phyloP scores from a whole-genome alignment of 1,284 basidiomycete genomes.

The Pseudozyma hubeiensis region DNA sequence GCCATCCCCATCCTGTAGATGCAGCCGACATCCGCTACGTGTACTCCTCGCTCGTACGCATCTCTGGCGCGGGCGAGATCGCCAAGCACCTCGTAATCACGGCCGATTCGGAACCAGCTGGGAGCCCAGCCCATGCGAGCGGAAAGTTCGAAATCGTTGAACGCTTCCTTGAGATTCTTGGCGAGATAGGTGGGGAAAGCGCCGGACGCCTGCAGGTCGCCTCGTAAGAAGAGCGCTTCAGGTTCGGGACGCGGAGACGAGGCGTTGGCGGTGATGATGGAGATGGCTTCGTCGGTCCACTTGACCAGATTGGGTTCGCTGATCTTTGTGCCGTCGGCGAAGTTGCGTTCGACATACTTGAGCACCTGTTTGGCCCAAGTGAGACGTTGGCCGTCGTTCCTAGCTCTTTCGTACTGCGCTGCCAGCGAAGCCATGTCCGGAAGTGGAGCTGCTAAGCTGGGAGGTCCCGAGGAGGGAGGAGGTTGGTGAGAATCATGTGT shows the following conservation, averaged over 20 bases:
- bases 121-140: conserved; percentile 64
- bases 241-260: conserved; percentile 71
- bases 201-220: conserved; percentile 78
- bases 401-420: conserved; percentile 44
- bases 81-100: conserved; percentile 89
- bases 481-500: neutral
- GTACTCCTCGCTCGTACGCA: conserved; percentile 83
- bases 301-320: conserved; percentile 75
- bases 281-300: conserved; percentile 76
- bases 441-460: conserved; percentile 52
- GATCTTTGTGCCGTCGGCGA: conserved; percentile 69
- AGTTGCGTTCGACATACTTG: conserved; percentile 76
- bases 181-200: conserved; percentile 70
- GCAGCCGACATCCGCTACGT: conserved; percentile 78
- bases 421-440: conserved; percentile 59
- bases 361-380: conserved; percentile 84
- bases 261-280: conserved; percentile 53
- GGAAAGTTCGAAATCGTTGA: conserved; percentile 78
- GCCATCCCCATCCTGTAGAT: conserved; percentile 84
- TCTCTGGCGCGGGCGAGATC: conserved; percentile 78
- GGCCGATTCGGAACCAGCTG: conserved; percentile 85
- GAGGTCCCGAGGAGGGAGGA: conserved; percentile 17
- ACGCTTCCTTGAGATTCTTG: conserved; percentile 81
- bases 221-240: conserved; percentile 81
- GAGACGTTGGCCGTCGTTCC: conserved; percentile 75